Evolutionary conservation across 129 eudicot genomes (phyloP).

Genomic region (Lactuca saligna): DNA sequence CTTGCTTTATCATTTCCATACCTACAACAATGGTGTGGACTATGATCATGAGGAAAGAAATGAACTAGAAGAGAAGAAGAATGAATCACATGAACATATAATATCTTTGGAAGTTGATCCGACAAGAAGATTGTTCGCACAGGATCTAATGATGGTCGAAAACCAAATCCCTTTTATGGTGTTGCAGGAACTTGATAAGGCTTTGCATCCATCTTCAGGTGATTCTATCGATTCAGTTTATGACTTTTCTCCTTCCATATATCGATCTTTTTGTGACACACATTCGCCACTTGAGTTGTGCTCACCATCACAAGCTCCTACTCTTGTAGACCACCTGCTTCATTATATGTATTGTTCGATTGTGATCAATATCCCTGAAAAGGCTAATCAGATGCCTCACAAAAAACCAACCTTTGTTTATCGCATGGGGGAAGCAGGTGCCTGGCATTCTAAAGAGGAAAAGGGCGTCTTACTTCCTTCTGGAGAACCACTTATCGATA

Average conservation of each 20-base stretch:
- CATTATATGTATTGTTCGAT: constrained; percentile 23
- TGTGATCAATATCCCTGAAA: not conserved
- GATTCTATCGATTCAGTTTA: not conserved
- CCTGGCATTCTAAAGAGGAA: too few species aligned
- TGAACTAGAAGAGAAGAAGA: too few species aligned
- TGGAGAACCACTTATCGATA: too few species aligned
- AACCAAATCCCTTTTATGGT: constrained; percentile 41
- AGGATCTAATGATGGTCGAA: constrained; percentile 42
- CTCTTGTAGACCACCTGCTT: constrained; percentile 20
- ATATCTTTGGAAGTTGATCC: not conserved
- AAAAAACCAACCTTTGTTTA: too few species aligned
- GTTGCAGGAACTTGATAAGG: constrained; percentile 15
- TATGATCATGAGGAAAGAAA: too few species aligned
- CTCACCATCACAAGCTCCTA: constrained; percentile 9
- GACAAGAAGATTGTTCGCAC: not conserved
- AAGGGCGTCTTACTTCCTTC: not conserved
- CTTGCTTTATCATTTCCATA: constrained; percentile 27
- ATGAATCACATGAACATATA: too few species aligned
- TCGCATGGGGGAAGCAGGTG: not conserved
- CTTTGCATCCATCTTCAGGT: not conserved
- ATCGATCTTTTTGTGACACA: not conserved
- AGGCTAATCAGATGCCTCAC: too few species aligned
- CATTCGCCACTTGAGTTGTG: constrained; percentile 26
- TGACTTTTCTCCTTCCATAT: not conserved
- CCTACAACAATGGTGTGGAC: not conserved